Evolutionary conservation across 208 protist species (phyloP).

Genomic region (Trichomonas vaginalis): DNA sequence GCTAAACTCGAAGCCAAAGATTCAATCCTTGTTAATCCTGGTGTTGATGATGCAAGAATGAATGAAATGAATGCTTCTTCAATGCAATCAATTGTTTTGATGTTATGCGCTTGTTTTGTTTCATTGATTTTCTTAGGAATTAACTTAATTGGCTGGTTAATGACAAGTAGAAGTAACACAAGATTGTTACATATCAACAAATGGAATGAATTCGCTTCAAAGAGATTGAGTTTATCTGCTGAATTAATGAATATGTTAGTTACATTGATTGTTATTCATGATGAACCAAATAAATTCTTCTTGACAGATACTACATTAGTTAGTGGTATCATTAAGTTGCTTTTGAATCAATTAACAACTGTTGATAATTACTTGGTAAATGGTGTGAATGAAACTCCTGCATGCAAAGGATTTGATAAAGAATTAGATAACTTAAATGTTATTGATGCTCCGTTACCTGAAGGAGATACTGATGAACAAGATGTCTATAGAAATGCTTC

Average conservation of each 20-base stretch:
- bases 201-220: not conserved
- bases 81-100: not conserved
- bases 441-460: too few relatives aligned
- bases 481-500: too few relatives aligned
- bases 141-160: not conserved
- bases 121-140: not conserved
- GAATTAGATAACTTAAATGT: too few relatives aligned
- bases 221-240: not conserved
- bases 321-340: too few relatives aligned
- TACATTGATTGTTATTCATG: not conserved
- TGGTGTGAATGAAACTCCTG: too few relatives aligned
- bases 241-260: not conserved
- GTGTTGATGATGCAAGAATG: not conserved
- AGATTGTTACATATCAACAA: not conserved
- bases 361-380: too few relatives aligned
- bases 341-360: too few relatives aligned
- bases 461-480: too few relatives aligned
- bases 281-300: too few relatives aligned
- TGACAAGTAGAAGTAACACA: not conserved
- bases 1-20: not conserved
- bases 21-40: not conserved
- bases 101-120: not conserved
- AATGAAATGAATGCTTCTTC: not conserved
- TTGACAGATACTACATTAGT: too few relatives aligned
- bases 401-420: too few relatives aligned